Percentiles rank a stretch among this genome's conserved stretches.
Evolutionary conservation across 2,329 filamentous ascomycete species (phyloP).

Genomic region (Rhexocercosporidium sp.): DNA sequence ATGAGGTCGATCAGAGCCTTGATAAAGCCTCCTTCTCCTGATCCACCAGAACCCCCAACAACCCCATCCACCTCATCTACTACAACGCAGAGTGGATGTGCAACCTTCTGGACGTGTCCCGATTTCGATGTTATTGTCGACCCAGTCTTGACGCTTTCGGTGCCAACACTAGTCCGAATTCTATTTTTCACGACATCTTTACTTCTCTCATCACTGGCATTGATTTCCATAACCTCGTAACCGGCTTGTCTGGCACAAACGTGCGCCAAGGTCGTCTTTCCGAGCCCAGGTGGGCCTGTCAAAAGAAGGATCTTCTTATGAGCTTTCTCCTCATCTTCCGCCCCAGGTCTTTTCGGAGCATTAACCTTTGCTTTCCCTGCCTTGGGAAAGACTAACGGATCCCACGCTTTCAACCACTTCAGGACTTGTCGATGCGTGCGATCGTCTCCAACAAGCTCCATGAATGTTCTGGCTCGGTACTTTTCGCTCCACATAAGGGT

Average conservation of each 20-base stretch:
- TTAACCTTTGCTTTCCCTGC: constrained; percentile 62
- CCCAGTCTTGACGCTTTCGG: constrained; percentile 87
- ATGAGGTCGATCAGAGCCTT: constrained; percentile 94
- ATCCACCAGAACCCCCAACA: constrained; percentile 75
- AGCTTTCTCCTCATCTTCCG: constrained; percentile 69
- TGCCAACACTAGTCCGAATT: constrained; percentile 90
- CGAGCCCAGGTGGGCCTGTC: constrained; percentile 89
- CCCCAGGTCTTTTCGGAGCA: constrained; percentile 48
- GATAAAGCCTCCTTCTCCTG: constrained; percentile 92
- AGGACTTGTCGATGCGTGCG: constrained; percentile 89
- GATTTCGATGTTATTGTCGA: constrained; percentile 57
- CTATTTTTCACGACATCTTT: constrained; percentile 87
- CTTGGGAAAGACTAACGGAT: constrained; percentile 84
- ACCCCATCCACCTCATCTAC: constrained; percentile 98
- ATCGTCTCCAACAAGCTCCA: constrained; percentile 93
- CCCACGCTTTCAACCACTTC: constrained; percentile 94
- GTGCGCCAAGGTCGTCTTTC: constrained; percentile 95
- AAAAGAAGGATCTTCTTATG: constrained; percentile 89
- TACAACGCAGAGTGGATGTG: constrained; percentile 88
- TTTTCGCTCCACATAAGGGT: constrained; percentile 93
- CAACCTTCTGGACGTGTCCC: constrained; percentile 68
- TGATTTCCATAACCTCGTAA: constrained; percentile 96
- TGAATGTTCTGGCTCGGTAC: constrained; percentile 89
- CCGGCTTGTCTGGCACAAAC: constrained; percentile 95
- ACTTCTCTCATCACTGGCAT: constrained; percentile 94